Conservation (phyloP, 495 filamentous ascomycete genomes). For the Schizothecium vesticola region DNA sequence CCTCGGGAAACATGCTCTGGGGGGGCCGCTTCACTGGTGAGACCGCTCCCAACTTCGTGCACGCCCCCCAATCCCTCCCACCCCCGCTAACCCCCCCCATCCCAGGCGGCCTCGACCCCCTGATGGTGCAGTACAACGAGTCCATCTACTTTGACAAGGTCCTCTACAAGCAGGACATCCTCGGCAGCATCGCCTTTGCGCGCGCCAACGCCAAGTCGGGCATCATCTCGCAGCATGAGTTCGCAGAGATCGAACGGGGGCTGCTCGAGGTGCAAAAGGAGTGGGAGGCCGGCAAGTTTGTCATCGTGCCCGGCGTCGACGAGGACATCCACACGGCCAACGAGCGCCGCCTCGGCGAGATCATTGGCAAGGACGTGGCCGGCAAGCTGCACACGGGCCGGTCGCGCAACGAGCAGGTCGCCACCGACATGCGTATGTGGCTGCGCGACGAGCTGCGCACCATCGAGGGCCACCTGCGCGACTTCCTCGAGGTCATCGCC, state of each 20-base stretch:
- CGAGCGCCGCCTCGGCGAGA: conserved; percentile 82
- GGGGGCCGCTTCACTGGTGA: conserved; percentile 76
- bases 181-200: conserved; percentile 79
- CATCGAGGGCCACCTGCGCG: conserved; percentile 63
- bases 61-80: not conserved
- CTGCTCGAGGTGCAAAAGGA: conserved; percentile 67
- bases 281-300: conserved; percentile 61
- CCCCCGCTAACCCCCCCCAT: conserved; percentile 12
- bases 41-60: not conserved
- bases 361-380: conserved; percentile 79
- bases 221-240: conserved; percentile 72
- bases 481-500: conserved; percentile 67
- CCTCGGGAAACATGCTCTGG: conserved; percentile 64
- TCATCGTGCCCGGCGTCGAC: conserved; percentile 56
- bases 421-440: conserved; percentile 92
- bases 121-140: conserved; percentile 87
- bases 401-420: conserved; percentile 89
- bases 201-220: conserved; percentile 72
- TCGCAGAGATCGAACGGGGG: conserved; percentile 68
- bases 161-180: conserved; percentile 77
- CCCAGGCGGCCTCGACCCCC: conserved; percentile 71
- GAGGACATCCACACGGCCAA: conserved; percentile 89
- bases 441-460: conserved; percentile 68
- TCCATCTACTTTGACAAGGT: conserved; percentile 78
- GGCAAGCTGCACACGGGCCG: conserved; percentile 94